These are phyloP conservation scores for Hanseniaspora vineae DNA, from an alignment of 805 yeast genomes.

Conservation along the genomic window DNA sequence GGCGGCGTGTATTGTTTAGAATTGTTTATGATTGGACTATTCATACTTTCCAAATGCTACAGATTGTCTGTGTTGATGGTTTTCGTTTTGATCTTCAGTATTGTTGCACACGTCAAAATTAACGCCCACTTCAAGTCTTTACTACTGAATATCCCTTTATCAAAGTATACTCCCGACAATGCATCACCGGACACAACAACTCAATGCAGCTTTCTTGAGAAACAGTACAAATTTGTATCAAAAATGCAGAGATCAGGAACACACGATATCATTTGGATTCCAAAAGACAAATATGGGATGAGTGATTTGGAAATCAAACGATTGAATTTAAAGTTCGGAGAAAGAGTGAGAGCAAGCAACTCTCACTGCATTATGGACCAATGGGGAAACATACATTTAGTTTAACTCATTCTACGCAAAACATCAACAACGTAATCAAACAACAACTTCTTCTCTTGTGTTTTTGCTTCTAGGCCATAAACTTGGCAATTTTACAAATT, in stretches of 20 bases:
- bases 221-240: slow-evolving; percentile 5
- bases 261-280: slow-evolving; percentile 29
- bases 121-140: slow-evolving; percentile 29
- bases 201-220: not conserved
- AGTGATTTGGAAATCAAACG: slow-evolving; percentile 14
- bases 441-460: slow-evolving; percentile 30
- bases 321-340: slow-evolving; percentile 10
- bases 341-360: slow-evolving; percentile 6
- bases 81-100: slow-evolving; percentile 36
- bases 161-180: slow-evolving; percentile 3
- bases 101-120: slow-evolving; percentile 43
- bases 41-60: slow-evolving; percentile 44
- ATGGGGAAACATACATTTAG: slow-evolving; percentile 10
- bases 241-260: slow-evolving; percentile 6
- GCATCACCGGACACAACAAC: not conserved
- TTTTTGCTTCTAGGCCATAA: slow-evolving; percentile 69
- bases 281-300: slow-evolving; percentile 27
- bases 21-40: slow-evolving; percentile 62
- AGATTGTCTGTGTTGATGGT: slow-evolving; percentile 37
- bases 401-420: not conserved
- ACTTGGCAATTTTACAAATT: slow-evolving; percentile 71
- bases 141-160: slow-evolving; percentile 27
- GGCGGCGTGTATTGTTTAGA: slow-evolving; percentile 76
- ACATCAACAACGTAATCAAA: not conserved
- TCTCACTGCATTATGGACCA: slow-evolving; percentile 5